Conservation (phyloP, 345 rosid genomes). For the Triadica sebifera region DNA sequence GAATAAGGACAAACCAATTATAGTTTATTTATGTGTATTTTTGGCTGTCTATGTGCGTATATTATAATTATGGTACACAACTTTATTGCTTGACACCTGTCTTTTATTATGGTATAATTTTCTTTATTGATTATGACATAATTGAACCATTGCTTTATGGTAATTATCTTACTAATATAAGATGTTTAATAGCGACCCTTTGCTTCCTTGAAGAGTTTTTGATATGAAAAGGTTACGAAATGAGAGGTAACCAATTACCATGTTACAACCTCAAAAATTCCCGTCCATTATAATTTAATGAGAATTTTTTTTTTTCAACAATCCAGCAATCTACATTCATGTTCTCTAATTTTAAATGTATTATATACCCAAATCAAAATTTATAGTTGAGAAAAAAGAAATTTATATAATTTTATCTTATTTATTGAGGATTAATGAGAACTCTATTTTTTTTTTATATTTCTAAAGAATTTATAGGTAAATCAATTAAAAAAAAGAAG, state of each 20-base stretch:
- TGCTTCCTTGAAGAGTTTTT: conserved; percentile 25
- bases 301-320: too few species aligned
- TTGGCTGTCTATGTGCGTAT: conserved; percentile 39
- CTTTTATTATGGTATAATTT: conserved; percentile 12
- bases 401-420: too few species aligned
- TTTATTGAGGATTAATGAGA: too few species aligned
- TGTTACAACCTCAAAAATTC: background rate
- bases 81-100: conserved; percentile 62
- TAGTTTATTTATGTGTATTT: conserved; percentile 42
- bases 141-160: conserved; percentile 4
- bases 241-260: background rate
- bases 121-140: conserved; percentile 9
- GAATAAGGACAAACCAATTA: conserved; percentile 50
- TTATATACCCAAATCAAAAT: too few species aligned
- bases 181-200: conserved; percentile 19
- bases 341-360: too few species aligned
- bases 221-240: background rate
- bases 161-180: background rate
- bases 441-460: too few species aligned
- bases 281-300: too few species aligned
- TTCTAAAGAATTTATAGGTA: too few species aligned
- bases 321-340: too few species aligned
- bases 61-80: conserved; percentile 23
- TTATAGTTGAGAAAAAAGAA: too few species aligned
- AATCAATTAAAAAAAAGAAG: too few species aligned